Base-by-base conservation (phyloP, 176 grass and related monocot genomes). In the Oryza meyeriana region DNA sequence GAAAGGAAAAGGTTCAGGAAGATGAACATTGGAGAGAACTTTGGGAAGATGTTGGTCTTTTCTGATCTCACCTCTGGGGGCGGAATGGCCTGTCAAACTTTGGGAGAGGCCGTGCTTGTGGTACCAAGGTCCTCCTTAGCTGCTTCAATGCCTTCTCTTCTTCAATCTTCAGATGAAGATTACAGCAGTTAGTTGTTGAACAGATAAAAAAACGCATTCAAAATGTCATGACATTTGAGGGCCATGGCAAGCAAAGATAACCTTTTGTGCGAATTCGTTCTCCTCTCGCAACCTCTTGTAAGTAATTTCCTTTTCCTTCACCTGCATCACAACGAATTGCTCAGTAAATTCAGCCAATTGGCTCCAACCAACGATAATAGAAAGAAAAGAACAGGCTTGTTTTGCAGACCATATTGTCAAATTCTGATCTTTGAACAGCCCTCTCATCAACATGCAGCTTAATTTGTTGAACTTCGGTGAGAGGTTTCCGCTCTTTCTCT, bases 91-190 rank as follows among this genome's bases (percentile, higher is more conserved):
- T 89, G 72, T 94, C 85, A 10, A 99, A 99, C 79, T 90, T 96
- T 0, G 97, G 97, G 27, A 99, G 74, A 69, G 93, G 91, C 65
- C 93, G 87, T 14, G 91, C 89, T 18, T 99, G 97, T 27, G 93
- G 97, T 30, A 96, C 89, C 97, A 99, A 79, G 2, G 93, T 87
- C 63, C 93, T 94, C 57, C 97, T 96, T 17, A 99, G 73, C 26
- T 96, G 97, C 62, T 99, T 99, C 55, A 95, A 34, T 2, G 91
- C 97, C 74, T 99, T 99, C 84, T 99, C 97, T 77, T 99, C 97
- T 67, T 99, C 97, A 13, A 99, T 92, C 97, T 99, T 61, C 29
- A 85, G 6, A 79, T 22, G 76, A 6, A 75, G 65, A 80, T 86
- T 55, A 25, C 36, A 55, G 41, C 48, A 13, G 48, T 90, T 74